Percentiles rank a stretch among this genome's conserved stretches.
Conservation (phyloP, 192 early-diverging fungal genomes). For the Coemansia sp. region DNA sequence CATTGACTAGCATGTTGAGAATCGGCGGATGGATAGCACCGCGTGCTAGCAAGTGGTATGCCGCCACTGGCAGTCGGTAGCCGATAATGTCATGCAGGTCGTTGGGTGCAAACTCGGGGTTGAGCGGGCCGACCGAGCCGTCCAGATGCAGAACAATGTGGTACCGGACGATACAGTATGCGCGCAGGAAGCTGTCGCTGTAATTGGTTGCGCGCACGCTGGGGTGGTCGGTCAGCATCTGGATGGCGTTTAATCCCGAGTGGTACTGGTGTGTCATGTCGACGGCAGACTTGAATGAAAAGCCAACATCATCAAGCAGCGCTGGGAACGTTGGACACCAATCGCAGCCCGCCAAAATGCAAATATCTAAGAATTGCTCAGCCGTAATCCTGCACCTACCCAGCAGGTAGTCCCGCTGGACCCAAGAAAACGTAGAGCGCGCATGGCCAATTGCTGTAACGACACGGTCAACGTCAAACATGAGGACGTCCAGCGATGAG, state of each 20-base stretch:
- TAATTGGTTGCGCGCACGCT: conserved; percentile 59
- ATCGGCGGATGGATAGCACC: conserved; percentile 64
- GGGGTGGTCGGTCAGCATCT: conserved; percentile 60
- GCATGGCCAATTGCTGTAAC: conserved; percentile 62
- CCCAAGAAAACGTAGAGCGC: conserved; percentile 62
- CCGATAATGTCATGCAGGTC: conserved; percentile 83
- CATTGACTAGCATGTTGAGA: conserved; percentile 64
- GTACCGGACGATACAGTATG: conserved; percentile 67
- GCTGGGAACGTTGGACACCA: conserved; percentile 71
- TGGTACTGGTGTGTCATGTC: conserved; percentile 65
- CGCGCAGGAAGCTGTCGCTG: conserved; percentile 68
- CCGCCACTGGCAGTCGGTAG: conserved; percentile 66
- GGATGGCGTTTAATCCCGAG: conserved; percentile 71
- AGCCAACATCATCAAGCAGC: conserved; percentile 56
- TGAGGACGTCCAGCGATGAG: conserved; percentile 69
- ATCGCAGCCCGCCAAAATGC: conserved; percentile 78
- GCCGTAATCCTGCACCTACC: conserved; percentile 57
- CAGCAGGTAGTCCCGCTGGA: conserved; percentile 63
- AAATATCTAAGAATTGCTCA: conserved; percentile 75
- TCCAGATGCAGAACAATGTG: conserved; percentile 70
- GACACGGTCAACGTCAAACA: conserved; percentile 74
- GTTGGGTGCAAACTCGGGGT: conserved; percentile 59
- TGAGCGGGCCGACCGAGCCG: conserved; percentile 67
- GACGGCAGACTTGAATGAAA: conserved; percentile 67
- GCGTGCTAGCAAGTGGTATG: conserved; percentile 67